A percentile compares a stretch with the other conserved stretches of the same genome.
phyloP scores from a whole-genome alignment of 148 eudicot genomes.

The Cornus florida region DNA sequence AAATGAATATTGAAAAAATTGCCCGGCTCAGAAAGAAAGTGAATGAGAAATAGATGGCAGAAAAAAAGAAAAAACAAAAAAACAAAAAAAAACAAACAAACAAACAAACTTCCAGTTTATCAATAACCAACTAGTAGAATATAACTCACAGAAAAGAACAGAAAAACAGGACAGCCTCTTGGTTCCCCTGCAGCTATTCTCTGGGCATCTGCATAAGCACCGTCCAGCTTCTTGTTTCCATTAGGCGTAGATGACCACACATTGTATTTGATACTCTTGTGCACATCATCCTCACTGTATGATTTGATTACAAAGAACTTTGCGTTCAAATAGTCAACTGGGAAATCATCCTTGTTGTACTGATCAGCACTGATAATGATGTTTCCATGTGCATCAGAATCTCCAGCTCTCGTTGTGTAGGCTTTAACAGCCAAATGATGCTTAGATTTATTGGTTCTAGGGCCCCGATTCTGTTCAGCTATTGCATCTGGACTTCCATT shows the following conservation, averaged over 20 bases:
- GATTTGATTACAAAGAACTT: slow-evolving; percentile 95
- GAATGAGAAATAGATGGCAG: neutral
- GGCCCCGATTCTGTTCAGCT: slow-evolving; percentile 67
- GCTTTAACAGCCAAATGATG: slow-evolving; percentile 73
- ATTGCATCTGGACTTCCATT: slow-evolving; percentile 46
- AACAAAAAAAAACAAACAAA: too few species aligned
- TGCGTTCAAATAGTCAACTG: slow-evolving; percentile 57
- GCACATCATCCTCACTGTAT: slow-evolving; percentile 99
- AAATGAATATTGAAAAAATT: neutral
- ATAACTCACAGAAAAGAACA: slow-evolving; percentile 81
- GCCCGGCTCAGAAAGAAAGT: neutral
- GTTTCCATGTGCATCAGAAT: slow-evolving; percentile 72
- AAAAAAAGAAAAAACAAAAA: neutral
- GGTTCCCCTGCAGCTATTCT: slow-evolving; percentile 64
- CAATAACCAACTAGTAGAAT: neutral
- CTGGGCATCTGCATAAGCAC: slow-evolving; percentile 86
- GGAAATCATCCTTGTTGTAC: slow-evolving; percentile 79
- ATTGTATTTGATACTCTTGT: slow-evolving; percentile 91
- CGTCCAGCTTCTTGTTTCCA: slow-evolving; percentile 89
- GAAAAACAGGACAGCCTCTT: slow-evolving; percentile 84
- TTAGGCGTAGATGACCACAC: slow-evolving; percentile 98
- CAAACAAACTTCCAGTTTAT: neutral
- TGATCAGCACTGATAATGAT: slow-evolving; percentile 64
- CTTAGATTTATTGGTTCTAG: slow-evolving; percentile 62
- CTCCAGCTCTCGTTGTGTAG: slow-evolving; percentile 71